phyloP scores from a whole-genome alignment of 2,329 filamentous ascomycete species.

The Phialophora chinensis region DNA sequence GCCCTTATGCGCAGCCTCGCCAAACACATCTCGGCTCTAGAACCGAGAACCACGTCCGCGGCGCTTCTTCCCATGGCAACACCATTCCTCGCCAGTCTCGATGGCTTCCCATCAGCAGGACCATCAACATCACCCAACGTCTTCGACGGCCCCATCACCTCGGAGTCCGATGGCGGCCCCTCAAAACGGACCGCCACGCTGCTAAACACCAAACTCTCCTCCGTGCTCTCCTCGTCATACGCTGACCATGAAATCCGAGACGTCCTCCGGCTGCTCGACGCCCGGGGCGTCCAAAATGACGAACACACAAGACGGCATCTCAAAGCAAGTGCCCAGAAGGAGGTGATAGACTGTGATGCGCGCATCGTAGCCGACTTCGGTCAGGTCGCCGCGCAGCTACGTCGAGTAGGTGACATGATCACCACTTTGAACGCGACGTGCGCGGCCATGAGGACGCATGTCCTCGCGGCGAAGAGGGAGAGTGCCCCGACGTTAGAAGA shows the following conservation, averaged over 20 bases:
- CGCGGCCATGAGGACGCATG: slow-evolving; percentile 77
- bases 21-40: background rate
- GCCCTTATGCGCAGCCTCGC: slow-evolving; percentile 12
- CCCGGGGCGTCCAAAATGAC: slow-evolving; percentile 72
- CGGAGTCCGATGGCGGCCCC: slow-evolving; percentile 17
- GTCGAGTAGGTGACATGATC: slow-evolving; percentile 80
- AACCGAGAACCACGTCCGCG: background rate
- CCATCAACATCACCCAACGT: slow-evolving; percentile 12
- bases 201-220: slow-evolving; percentile 79
- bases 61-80: slow-evolving; percentile 23
- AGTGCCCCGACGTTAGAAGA: slow-evolving; percentile 78
- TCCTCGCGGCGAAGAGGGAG: slow-evolving; percentile 74
- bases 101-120: slow-evolving; percentile 12
- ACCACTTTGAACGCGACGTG: slow-evolving; percentile 79
- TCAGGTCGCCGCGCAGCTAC: slow-evolving; percentile 88
- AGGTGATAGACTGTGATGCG: slow-evolving; percentile 91
- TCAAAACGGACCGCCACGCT: slow-evolving; percentile 63
- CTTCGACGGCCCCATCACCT: slow-evolving; percentile 24
- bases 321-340: slow-evolving; percentile 70
- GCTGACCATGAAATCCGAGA: slow-evolving; percentile 90
- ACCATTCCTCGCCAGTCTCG: slow-evolving; percentile 23
- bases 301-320: slow-evolving; percentile 79
- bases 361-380: slow-evolving; percentile 88
- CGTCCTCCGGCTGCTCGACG: slow-evolving; percentile 78
- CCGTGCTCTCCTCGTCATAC: slow-evolving; percentile 88